Conservation (phyloP, 495 filamentous ascomycete genomes). For the Lindgomyces ingoldianus region DNA sequence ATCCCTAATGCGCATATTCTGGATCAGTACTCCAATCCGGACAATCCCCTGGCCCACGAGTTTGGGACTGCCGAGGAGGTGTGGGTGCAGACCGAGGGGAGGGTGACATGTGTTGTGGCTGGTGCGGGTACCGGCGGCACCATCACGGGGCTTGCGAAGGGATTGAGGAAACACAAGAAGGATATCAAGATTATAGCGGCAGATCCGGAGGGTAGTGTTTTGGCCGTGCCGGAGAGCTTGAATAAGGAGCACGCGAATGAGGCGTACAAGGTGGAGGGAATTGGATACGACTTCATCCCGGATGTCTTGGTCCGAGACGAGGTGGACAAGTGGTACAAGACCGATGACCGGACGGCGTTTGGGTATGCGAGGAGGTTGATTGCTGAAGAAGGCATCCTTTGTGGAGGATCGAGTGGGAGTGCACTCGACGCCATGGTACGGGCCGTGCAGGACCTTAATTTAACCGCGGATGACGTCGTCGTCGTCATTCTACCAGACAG, state of each 20-base stretch:
- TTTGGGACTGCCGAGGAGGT: slow-evolving; percentile 95
- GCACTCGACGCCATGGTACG: slow-evolving; percentile 83
- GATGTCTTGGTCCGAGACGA: slow-evolving; percentile 79
- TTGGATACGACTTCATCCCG: slow-evolving; percentile 97
- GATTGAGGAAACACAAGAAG: slow-evolving; percentile 81
- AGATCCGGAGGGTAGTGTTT: slow-evolving; percentile 84
- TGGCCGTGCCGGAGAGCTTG: slow-evolving; percentile 74
- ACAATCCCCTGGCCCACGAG: slow-evolving; percentile 95
- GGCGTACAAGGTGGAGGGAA: slow-evolving; percentile 96
- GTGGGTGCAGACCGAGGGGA: slow-evolving; percentile 85
- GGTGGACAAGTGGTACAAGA: slow-evolving; percentile 98
- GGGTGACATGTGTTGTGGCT: slow-evolving; percentile 81
- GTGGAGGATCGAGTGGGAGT: slow-evolving; percentile 92
- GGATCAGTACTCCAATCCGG: slow-evolving; percentile 89
- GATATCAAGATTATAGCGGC: slow-evolving; percentile 84
- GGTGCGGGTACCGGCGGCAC: slow-evolving; percentile 96
- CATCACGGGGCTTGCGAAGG: slow-evolving; percentile 84
- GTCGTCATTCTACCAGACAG: slow-evolving; percentile 93
- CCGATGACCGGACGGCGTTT: slow-evolving; percentile 89
- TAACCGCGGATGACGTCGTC: slow-evolving; percentile 76
- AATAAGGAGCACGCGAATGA: slow-evolving; percentile 79
- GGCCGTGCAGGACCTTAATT: slow-evolving; percentile 70
- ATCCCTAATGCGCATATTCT: slow-evolving; percentile 95
- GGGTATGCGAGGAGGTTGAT: slow-evolving; percentile 85
- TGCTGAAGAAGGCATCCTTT: slow-evolving; percentile 89